Percentiles rank a stretch among this genome's conserved stretches.
Conservation (phyloP, 495 filamentous ascomycete species). For the Podospora bellae-mahoneyi region DNA sequence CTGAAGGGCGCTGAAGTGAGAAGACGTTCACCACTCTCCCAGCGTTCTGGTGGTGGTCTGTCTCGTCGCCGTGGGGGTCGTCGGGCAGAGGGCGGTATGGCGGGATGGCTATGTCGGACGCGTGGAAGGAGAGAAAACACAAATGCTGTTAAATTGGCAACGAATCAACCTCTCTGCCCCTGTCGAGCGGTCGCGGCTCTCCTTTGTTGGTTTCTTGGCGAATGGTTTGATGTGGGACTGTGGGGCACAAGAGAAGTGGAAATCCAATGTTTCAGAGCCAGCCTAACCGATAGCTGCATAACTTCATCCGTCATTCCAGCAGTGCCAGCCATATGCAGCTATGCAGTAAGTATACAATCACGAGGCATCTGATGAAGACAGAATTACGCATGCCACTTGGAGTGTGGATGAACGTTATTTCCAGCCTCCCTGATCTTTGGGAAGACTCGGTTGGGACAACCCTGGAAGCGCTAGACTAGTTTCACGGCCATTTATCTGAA, state of each 20-base stretch:
- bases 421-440: too few relatives aligned
- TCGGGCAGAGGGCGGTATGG: slow-evolving; percentile 7
- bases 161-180: slow-evolving; percentile 4
- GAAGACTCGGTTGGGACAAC: too few relatives aligned
- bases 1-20: slow-evolving; percentile 6
- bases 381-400: background rate
- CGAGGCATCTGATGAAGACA: background rate
- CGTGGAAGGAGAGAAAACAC: slow-evolving; percentile 3
- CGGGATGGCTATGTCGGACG: slow-evolving; percentile 6
- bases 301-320: background rate
- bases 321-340: background rate
- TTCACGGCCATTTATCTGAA: too few relatives aligned
- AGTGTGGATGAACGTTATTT: background rate
- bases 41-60: slow-evolving; percentile 5
- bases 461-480: too few relatives aligned
- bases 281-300: background rate
- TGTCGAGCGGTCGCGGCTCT: slow-evolving; percentile 4
- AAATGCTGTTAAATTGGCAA: slow-evolving; percentile 13
- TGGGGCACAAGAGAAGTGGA: slow-evolving; percentile 2
- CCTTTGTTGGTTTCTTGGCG: slow-evolving; percentile 4
- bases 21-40: slow-evolving; percentile 1
- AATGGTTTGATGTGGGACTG: background rate
- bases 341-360: background rate
- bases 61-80: slow-evolving; percentile 6
- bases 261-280: slow-evolving; percentile 6